These are phyloP conservation scores for Elsinoe australis DNA, from an alignment of 2,329 filamentous ascomycete species.

Conservation along the genomic window DNA sequence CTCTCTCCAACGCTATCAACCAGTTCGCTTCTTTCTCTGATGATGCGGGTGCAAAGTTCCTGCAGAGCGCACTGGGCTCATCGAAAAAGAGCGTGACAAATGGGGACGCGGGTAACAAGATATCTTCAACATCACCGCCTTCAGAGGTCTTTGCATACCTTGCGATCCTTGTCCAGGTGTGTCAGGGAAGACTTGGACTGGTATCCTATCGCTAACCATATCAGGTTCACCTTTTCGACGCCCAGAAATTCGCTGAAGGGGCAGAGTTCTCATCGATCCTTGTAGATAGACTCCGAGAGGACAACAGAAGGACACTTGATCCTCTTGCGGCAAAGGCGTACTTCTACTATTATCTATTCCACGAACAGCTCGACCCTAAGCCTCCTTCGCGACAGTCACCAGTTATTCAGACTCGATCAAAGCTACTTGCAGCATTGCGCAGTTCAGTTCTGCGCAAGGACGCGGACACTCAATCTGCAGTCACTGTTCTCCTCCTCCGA, in stretches of 20 bases:
- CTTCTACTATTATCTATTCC: constrained; percentile 96
- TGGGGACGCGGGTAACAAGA: constrained; percentile 9
- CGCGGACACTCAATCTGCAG: constrained; percentile 90
- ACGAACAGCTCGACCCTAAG: constrained; percentile 79
- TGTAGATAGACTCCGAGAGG: constrained; percentile 72
- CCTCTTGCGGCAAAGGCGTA: constrained; percentile 91
- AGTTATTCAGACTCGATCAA: constrained; percentile 76
- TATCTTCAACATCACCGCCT: constrained; percentile 25
- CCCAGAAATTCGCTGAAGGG: constrained; percentile 70
- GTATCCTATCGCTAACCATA: too few species aligned
- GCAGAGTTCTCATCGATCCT: constrained; percentile 77
- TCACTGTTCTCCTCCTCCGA: constrained; percentile 87
- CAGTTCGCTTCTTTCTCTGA: constrained; percentile 19
- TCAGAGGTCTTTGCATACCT: constrained; percentile 34
- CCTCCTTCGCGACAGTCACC: constrained; percentile 84
- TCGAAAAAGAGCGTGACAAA: constrained; percentile 16
- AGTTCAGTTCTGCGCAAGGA: constrained; percentile 97
- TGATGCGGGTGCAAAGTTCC: constrained; percentile 17
- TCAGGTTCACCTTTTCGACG: constrained; percentile 83
- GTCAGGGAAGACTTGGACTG: too few species aligned
- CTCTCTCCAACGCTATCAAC: constrained; percentile 25
- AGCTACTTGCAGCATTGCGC: constrained; percentile 76
- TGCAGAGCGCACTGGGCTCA: constrained; percentile 18
- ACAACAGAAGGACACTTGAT: constrained; percentile 91
- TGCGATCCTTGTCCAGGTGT: constrained; percentile 32